Evolutionary conservation across 352 stramenopile genomes (phyloP), one percentile per base, ranked within the genome.

Genomic region (Phytophthora sp.): DNA sequence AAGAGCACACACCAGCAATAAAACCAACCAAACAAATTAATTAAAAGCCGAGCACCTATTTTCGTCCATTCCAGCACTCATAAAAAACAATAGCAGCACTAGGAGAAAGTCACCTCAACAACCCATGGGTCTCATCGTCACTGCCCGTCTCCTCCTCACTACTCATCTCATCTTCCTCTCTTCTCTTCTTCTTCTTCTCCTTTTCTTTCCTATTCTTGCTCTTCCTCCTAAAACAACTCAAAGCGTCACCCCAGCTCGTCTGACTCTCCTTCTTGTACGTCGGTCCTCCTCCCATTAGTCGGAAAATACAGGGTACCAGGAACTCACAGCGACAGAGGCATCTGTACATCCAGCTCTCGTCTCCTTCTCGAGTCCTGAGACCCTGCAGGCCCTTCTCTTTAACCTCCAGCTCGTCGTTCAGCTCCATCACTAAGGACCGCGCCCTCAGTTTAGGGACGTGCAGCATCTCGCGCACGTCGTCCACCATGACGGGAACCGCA

Each of bases 281-380:
- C 12, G 86, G 84, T 12, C 86, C 86, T 21, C 69, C 70, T 26
- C 77, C 76, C n/a, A 92, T 52, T 23, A 91, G 52, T n/a, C 81
- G 77, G 8, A 79, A 73, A 29, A 94, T 57, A 61, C 82, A 92
- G 4, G 86, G 85, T 20, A 91, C 79, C 8, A 94, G 66, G 36
- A 84, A 92, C 61, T 91, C 82, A 50, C 86, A 94, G 26, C 80
- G 80, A 63, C 86, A 94, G 41, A 80, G 80, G 57, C 86, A 94
- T 24, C 79, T 69, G 58, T 93, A 93, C 21, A 63, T 44, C 50
- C 78, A 88, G 47, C 73, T 82, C 56, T 91, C 84, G n/a, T 82
- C 79, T 47, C 89, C 80, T n/a, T 80, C 53, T 20, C n/a, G 12
- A n/a, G 26, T 26, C 11, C 46, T 38, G 4, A 72, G 33, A 41